Evolutionary conservation across 768 basidiomycete species (phyloP), one percentile per base, ranked within the genome.

Genomic region (Tricholoma sp.): DNA sequence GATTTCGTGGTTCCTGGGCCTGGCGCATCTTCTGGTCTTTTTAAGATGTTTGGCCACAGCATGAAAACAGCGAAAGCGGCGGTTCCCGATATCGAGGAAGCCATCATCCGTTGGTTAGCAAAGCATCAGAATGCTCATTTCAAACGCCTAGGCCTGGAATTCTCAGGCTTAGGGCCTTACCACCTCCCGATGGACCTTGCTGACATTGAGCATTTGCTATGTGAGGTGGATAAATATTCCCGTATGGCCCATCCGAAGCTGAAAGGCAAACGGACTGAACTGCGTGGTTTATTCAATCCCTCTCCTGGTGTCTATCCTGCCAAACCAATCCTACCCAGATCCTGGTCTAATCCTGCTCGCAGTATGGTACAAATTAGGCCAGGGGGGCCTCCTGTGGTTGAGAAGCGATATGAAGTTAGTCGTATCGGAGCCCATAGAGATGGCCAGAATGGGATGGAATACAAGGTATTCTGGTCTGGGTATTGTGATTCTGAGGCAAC

Each of bases 181-280:
- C 62, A 65, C 14, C 72, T 80, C 11, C 79, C 80, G 6, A 82
- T 87, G 76, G 76, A 79, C 61, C 71, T 89, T 50, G 81, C 83
- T 35, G 90, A 92, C 66, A 74, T 91, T 54, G 90, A 92, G 72
- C 90, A 92, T 66, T 76, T 84, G 1, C 71, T 91, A 14, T 92
- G 90, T 71, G 90, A 92, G 66, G 76, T 86, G 46, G 87, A 90
- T 71, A 89, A 91, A 65, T 91, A 91, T 64, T 75, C 83, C 41
- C 85, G 89, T 47, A 72, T 72, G n/a, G 73, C 70, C 18, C 79
- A 83, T 66, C 81, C 83, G 3, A 39, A 68, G 10, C 64, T 84
- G 56, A 75, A 72, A 56, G 78, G 76, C 29, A 71, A 64, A 45
- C 74, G 80, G 45, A 72, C 62, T 16, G 63, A 77, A 55, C 63